Conservation (phyloP, 2,329 filamentous ascomycete genomes). For the Fusarium concolor region DNA sequence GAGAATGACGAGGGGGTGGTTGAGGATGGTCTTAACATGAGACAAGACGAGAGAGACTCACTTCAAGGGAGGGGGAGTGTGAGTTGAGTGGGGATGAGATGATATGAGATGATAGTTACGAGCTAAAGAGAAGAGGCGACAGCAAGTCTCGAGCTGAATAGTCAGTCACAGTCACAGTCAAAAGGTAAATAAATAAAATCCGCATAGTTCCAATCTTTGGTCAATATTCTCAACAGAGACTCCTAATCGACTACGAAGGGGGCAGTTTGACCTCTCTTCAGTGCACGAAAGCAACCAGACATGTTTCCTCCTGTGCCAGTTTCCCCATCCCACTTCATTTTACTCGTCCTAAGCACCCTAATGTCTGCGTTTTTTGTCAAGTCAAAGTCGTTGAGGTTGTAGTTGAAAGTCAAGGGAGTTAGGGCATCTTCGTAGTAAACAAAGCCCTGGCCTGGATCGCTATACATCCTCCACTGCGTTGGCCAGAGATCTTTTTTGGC, state of each 20-base stretch:
- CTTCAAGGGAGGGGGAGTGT: conserved; percentile 15
- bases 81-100: conserved; percentile 8
- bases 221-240: neutral
- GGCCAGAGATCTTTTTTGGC: conserved; percentile 21
- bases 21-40: conserved; percentile 5
- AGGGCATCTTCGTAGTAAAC: conserved; percentile 32
- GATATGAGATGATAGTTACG: conserved; percentile 1
- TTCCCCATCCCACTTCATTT: conserved; percentile 8
- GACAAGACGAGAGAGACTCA: conserved; percentile 5
- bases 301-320: conserved; percentile 21
- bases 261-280: too few species aligned
- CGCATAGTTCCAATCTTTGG: conserved; percentile 21
- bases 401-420: conserved; percentile 20
- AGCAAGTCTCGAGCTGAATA: conserved; percentile 8
- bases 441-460: conserved; percentile 1
- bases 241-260: neutral
- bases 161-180: conserved; percentile 2
- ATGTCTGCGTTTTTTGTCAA: neutral
- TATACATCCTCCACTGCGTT: conserved; percentile 34
- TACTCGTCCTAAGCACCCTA: conserved; percentile 4
- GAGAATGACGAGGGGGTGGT: conserved; percentile 1
- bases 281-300: neutral
- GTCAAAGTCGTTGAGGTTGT: conserved; percentile 13
- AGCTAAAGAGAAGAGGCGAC: conserved; percentile 1
- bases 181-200: conserved; percentile 31